These are phyloP conservation scores for Cadophora malorum DNA, from an alignment of 2,329 filamentous ascomycete genomes.

Conservation along the genomic window DNA sequence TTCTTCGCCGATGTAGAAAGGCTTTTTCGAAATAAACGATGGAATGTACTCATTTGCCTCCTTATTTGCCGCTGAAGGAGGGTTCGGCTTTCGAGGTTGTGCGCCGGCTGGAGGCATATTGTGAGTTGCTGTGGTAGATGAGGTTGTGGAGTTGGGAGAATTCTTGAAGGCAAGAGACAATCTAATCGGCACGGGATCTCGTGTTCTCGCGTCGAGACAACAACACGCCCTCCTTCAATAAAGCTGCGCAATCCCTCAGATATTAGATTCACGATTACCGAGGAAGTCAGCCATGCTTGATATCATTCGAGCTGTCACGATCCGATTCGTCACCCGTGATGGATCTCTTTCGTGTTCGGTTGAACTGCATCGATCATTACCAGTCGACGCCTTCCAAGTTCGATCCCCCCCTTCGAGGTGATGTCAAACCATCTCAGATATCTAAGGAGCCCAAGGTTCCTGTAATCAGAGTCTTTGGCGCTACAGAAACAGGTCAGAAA, in stretches of 20 bases:
- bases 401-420: conserved; percentile 78
- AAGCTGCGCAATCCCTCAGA: background rate
- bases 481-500: conserved; percentile 93
- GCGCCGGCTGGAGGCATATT: conserved; percentile 50
- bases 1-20: conserved; percentile 89
- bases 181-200: conserved; percentile 20
- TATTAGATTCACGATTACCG: background rate
- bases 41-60: conserved; percentile 99
- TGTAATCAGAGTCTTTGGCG: conserved; percentile 87
- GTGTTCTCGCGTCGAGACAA: conserved; percentile 19
- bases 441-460: conserved; percentile 76
- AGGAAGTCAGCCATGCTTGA: conserved; percentile 20
- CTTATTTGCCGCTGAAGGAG: conserved; percentile 62
- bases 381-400: conserved; percentile 79
- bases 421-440: conserved; percentile 63
- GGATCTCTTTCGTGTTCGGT: conserved; percentile 85
- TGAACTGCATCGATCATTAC: conserved; percentile 97
- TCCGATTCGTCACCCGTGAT: conserved; percentile 46
- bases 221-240: background rate
- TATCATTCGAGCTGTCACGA: conserved; percentile 18
- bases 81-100: conserved; percentile 44
- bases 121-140: conserved; percentile 3
- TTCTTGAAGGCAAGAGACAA: conserved; percentile 18
- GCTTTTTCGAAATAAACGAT: conserved; percentile 95
- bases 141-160: conserved; percentile 1